Base-by-base conservation (phyloP, 768 basidiomycete genomes). In the Phaeotremella fagi region DNA sequence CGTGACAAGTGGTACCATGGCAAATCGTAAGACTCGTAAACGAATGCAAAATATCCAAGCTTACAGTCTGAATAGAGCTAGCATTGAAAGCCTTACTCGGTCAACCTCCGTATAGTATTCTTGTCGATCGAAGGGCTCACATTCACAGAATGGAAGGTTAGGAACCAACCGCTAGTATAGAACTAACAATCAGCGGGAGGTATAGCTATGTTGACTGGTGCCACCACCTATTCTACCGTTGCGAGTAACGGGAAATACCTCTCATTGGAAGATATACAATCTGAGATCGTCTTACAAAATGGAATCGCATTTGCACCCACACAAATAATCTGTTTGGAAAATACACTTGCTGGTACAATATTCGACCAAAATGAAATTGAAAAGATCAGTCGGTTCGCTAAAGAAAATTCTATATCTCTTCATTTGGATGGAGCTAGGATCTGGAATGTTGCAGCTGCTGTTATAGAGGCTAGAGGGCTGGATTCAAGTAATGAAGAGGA, bases 341-440 rank as follows among this genome's bases (percentile, higher is more conserved):
- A 99, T 72, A 95, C 94, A 0, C 80, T 99, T 29, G 85, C 88
- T 50, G 94, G 94, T 23, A 87, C 84, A 35, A 86, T 99, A 59
- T 82, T 92, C 54, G 90, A 94, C 2, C 92, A 97, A 64, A 80
- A 85, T 7, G 91, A 94, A 63, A 80, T 92, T 45, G 75, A 86
- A 42, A 82, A 83, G 50, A 98, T 98, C 50, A 84, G 85, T 9
- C 78, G 85, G 16, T 84, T 80, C 63, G 90, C 84, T 16, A 85
- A 79, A 67, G 79, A 81, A 36, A 77, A 81, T 26, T 83, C 80
- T 37, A 80, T 90, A 55, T 84, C 83, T 61, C 83, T 92, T 82
- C 94, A 98, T 51, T 59, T 67, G 23, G 74, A 95, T 70, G 94
- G 92, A 27, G 92, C 94, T 9, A 83, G 94, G 43, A 80, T 98